Base-by-base conservation (phyloP, 2,329 filamentous ascomycete species). In the Fusarium brevicatenulatum region DNA sequence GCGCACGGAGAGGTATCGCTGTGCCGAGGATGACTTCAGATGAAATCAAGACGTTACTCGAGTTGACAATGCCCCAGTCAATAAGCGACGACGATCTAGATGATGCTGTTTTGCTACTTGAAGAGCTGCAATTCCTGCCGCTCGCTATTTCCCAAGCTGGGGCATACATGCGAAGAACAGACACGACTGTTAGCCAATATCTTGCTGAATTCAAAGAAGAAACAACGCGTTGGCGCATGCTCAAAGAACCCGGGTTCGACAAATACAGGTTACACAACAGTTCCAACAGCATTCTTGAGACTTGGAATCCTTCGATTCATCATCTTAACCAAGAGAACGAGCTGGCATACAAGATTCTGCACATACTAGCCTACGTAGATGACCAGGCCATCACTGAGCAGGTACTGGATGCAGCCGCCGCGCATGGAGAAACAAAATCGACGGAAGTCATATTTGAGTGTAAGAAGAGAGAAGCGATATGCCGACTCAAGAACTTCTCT, bases 251-350 rank as follows among this genome's bases (percentile, higher is more conserved):
- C 4, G 69, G 75, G 10, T 72, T 68, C 36, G 78, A 83, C 63
- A 72, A 73, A 10, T 71, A 82, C 62, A 76, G 80, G 63, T 23
- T 75, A n/a, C 66, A 59, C 1, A 61, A 74, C 4, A 74, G 78
- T 16, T 71, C 78, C 0, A 83, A 82, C 49, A 82, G 78, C 47
- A 63, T 82, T 3, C 70, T 83, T 36, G 60, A 78, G 46, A 82
- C 80, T 5, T 83, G 77, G 81, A 61, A 47, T 9, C 79, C 81
- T 36, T 82, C 80, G 4, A 78, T 83, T 46, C 73, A 76, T 18
- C 77, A 64, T 9, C 74, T 83, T n/a, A 64, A 57, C 15, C 49
- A 72, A 46, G 79, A 81, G 36, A 80, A 72, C 63, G 23, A 75
- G 28, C 63, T 71, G 40, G 76, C 77, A 40, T 79, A 79, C 36